A percentile compares a stretch with the other conserved stretches of the same genome.
Evolutionary conservation across 75 land plant species (phyloP).

Genomic region (Larix kaempferi): DNA sequence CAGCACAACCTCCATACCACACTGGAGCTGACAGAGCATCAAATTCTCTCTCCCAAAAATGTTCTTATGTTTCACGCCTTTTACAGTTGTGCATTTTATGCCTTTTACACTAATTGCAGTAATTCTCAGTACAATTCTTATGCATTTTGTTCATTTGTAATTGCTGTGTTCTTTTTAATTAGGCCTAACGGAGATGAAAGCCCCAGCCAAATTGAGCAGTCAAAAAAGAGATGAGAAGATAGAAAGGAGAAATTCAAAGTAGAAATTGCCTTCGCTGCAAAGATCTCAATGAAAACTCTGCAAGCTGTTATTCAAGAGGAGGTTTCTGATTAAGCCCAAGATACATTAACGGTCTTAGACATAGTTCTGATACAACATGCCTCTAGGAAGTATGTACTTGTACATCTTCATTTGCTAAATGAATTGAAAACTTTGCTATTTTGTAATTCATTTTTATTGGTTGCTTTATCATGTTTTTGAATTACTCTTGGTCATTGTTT

Average conservation of each 20-base stretch:
- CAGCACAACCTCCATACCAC: no score
- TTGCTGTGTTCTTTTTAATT: no score
- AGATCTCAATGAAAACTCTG: neutral
- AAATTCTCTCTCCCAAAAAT: no score
- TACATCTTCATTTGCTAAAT: neutral
- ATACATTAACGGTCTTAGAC: conserved; percentile 69
- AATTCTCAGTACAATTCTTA: no score
- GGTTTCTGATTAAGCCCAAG: conserved; percentile 37
- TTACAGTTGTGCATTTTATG: no score
- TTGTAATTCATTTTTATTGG: neutral
- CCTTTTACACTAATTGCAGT: no score
- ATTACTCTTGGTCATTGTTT: neutral
- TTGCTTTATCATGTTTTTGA: neutral
- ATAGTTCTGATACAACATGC: conserved; percentile 55
- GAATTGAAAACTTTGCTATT: neutral
- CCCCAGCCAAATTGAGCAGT: no score
- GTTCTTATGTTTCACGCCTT: no score
- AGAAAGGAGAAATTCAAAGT: neutral
- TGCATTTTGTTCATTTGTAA: no score
- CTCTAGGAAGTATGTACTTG: conserved; percentile 36
- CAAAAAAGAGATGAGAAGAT: neutral
- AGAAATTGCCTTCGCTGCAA: neutral
- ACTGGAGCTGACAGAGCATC: no score
- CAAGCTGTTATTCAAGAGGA: conserved; percentile 29
- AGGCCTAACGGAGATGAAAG: no score